Conservation (phyloP, 805 yeast genomes). For the Torulaspora indica region DNA sequence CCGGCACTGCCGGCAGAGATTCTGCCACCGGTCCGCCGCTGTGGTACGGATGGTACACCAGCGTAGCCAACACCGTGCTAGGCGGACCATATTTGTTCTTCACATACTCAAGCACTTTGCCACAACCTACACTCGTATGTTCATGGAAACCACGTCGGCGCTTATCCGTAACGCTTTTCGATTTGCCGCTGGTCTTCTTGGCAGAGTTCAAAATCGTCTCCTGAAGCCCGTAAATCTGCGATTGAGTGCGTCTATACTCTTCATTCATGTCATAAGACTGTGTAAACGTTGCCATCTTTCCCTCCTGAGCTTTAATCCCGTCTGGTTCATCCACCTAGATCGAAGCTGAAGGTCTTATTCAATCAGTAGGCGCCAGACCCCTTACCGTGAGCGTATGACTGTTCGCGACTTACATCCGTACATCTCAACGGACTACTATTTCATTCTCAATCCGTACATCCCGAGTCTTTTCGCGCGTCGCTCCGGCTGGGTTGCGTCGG, state of each 20-base stretch:
- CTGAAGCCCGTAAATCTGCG: slow-evolving; percentile 33
- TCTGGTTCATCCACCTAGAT: too few species aligned
- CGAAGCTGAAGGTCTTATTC: neutral
- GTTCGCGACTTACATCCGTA: neutral
- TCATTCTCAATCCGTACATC: neutral
- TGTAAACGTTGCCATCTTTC: slow-evolving; percentile 2
- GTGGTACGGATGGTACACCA: slow-evolving; percentile 25
- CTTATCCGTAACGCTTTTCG: neutral
- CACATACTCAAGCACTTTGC: slow-evolving; percentile 15
- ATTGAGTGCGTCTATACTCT: slow-evolving; percentile 32
- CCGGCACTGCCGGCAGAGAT: neutral
- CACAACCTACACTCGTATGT: slow-evolving; percentile 13
- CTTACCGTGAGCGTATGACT: neutral
- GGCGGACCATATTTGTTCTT: slow-evolving; percentile 16
- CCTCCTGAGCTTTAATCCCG: neutral
- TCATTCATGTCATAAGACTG: slow-evolving; percentile 15
- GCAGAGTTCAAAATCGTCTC: slow-evolving; percentile 34
- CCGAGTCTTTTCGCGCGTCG: neutral
- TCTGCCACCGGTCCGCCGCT: slow-evolving; percentile 8
- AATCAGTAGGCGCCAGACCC: neutral
- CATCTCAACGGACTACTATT: neutral
- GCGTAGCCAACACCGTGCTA: slow-evolving; percentile 12
- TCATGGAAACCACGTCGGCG: neutral
- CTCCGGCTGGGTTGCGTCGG: too few species aligned
- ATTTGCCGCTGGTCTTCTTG: neutral